Conservation (phyloP, 768 basidiomycete genomes). For the Rubroboletus satanas region DNA sequence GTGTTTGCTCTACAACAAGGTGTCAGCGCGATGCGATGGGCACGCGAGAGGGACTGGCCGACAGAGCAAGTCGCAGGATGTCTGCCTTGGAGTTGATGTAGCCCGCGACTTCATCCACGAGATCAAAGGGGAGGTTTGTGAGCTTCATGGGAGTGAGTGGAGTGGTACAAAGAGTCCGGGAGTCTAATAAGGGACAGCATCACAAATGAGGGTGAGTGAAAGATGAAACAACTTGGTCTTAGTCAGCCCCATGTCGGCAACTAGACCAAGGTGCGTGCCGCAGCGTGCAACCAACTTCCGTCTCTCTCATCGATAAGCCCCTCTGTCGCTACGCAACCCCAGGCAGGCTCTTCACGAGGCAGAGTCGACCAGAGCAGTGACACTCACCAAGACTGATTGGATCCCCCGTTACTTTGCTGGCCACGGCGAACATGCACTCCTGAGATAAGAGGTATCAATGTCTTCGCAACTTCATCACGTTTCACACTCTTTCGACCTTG, state of each 20-base stretch:
- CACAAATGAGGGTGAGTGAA: not conserved
- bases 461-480: not conserved
- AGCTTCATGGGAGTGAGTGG: slow-evolving; percentile 15
- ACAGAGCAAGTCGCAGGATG: slow-evolving; percentile 54
- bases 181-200: not conserved
- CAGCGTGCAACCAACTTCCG: no score
- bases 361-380: no score
- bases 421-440: no score
- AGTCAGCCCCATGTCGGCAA: not conserved
- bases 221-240: not conserved
- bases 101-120: slow-evolving; percentile 62
- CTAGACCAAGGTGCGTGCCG: no score
- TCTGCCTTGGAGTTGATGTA: slow-evolving; percentile 52
- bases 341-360: no score
- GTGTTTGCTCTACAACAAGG: slow-evolving; percentile 43
- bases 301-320: no score
- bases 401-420: no score
- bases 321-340: no score
- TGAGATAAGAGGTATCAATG: no score
- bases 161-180: not conserved
- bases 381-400: no score
- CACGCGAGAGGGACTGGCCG: slow-evolving; percentile 41
- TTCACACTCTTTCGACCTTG: no score
- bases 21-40: slow-evolving; percentile 4
- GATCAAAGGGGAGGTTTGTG: slow-evolving; percentile 46